Evolutionary conservation across 2,329 filamentous ascomycete genomes (phyloP).

Genomic region (Monilinia polystroma): DNA sequence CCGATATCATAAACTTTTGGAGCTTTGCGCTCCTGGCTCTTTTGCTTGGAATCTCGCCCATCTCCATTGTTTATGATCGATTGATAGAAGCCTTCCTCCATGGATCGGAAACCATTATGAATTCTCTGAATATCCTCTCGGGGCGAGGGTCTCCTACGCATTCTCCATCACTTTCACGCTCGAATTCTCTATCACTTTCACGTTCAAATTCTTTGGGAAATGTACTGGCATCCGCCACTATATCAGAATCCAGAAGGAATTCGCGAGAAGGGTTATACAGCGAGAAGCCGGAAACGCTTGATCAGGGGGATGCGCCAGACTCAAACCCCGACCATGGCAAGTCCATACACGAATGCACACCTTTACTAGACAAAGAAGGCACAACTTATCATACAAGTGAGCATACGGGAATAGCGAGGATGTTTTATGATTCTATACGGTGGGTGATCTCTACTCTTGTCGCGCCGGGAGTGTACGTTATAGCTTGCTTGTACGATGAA

Average conservation of each 20-base stretch:
- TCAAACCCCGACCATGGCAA: conserved; percentile 35
- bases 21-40: conserved; percentile 20
- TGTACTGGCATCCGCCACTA: conserved; percentile 32
- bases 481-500: conserved; percentile 80
- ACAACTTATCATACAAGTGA: conserved; percentile 41
- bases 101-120: conserved; percentile 73
- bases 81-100: conserved; percentile 34
- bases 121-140: conserved; percentile 93
- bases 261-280: conserved; percentile 44
- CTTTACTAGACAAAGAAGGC: conserved; percentile 53
- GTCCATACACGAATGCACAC: conserved; percentile 63
- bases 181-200: conserved; percentile 54
- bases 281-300: conserved; percentile 42
- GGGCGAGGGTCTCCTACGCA: conserved; percentile 69
- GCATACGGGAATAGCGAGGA: conserved; percentile 63
- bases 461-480: conserved; percentile 77
- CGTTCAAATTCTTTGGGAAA: conserved; percentile 60
- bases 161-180: conserved; percentile 56
- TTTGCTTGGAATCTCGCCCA: conserved; percentile 8
- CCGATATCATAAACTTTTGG: conserved; percentile 16
- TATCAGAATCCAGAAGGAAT: conserved; percentile 35
- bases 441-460: conserved; percentile 77
- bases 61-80: conserved; percentile 19
- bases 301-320: conserved; percentile 42
- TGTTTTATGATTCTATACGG: conserved; percentile 72